Conservation (phyloP, 306 rosid genomes). For the Prunus kanzakura region DNA sequence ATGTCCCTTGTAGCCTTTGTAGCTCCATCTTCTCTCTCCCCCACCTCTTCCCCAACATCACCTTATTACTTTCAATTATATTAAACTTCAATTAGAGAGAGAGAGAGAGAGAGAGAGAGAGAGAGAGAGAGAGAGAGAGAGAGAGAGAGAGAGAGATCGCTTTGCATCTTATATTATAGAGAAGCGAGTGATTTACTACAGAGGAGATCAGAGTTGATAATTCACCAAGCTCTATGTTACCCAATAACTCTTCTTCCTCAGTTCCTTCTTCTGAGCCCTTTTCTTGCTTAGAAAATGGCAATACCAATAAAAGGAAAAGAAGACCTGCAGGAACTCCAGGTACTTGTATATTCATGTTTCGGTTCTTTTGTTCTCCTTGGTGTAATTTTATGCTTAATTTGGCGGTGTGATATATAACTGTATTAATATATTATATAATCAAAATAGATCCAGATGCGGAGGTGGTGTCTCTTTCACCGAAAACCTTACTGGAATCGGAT, state of each 20-base stretch:
- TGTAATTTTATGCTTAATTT: background rate
- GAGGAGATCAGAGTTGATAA: background rate
- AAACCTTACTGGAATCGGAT: constrained; percentile 92
- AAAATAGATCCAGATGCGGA: constrained; percentile 94
- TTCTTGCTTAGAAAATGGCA: constrained; percentile 62
- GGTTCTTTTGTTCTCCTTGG: background rate
- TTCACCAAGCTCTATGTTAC: constrained; percentile 43
- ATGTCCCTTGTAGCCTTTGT: constrained; percentile 17
- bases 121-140: background rate
- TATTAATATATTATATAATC: background rate
- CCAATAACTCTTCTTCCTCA: constrained; percentile 57
- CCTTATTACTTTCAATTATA: constrained; percentile 2
- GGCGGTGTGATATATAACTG: background rate
- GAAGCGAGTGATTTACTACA: background rate
- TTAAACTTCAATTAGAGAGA: constrained; percentile 1
- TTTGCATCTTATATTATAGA: background rate
- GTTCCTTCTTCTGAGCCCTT: constrained; percentile 73
- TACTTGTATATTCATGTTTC: constrained; percentile 4
- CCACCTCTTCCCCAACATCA: background rate
- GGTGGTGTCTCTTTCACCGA: constrained; percentile 94
- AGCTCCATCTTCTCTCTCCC: constrained; percentile 19
- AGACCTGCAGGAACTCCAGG: constrained; percentile 99
- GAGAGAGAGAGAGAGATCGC: background rate
- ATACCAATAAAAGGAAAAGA: constrained; percentile 71
- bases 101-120: background rate